phyloP scores from a whole-genome alignment of 2,329 filamentous ascomycete species.

The Rhynchosporium agropyri region DNA sequence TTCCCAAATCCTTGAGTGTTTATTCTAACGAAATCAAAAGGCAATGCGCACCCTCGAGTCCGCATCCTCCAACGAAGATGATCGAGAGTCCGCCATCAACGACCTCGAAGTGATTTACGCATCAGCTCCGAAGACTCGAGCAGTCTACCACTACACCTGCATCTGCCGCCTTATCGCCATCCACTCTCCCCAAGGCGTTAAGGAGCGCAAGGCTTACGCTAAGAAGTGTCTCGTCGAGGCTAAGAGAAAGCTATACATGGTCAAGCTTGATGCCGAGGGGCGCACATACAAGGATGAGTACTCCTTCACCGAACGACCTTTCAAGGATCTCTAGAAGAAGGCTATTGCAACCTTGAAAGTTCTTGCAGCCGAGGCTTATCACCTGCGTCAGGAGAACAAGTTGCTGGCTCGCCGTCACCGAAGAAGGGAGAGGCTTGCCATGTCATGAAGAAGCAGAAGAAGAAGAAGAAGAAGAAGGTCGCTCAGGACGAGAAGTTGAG shows the following conservation, averaged over 20 bases:
- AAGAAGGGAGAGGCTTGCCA: background rate
- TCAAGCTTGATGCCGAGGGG: background rate
- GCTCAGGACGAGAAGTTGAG: background rate
- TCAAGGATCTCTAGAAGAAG: background rate
- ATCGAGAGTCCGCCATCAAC: background rate
- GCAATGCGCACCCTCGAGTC: background rate
- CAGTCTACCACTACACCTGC: background rate
- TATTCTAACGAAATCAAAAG: background rate
- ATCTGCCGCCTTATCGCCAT: slow-evolving; percentile 2
- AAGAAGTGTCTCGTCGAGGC: background rate
- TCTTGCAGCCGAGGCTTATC: background rate
- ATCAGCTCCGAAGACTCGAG: background rate
- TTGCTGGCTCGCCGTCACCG: background rate
- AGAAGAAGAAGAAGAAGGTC: background rate
- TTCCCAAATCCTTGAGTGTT: no score
- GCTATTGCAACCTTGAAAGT: background rate
- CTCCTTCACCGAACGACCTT: background rate
- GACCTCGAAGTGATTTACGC: background rate
- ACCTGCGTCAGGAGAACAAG: background rate
- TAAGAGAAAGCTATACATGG: background rate
- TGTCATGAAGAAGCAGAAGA: slow-evolving; percentile 5
- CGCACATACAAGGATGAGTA: background rate
- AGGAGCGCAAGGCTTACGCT: background rate
- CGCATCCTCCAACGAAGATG: background rate
- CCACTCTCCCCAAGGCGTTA: background rate